A percentile compares a stretch with the other conserved stretches of the same genome.
Conservation (phyloP, 805 yeast genomes). For the Ogataea wickerhamii region DNA sequence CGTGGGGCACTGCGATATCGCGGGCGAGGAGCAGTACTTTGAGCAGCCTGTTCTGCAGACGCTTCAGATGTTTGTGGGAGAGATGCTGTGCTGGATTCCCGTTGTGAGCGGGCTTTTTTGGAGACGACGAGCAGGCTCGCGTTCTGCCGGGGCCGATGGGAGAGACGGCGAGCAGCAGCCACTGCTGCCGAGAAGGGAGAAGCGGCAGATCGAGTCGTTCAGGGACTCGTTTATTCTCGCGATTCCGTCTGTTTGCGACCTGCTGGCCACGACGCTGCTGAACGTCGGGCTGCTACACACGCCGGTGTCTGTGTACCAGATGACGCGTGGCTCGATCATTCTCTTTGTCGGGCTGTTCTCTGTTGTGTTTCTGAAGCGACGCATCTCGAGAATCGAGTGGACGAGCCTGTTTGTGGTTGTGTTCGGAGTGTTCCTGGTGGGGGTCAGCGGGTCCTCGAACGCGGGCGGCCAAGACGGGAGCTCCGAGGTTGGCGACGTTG, state of each 20-base stretch:
- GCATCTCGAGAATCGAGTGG: conserved; percentile 65
- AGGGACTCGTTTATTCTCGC: conserved; percentile 38
- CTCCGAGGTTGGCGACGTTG: conserved; percentile 26
- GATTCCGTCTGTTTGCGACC: conserved; percentile 68
- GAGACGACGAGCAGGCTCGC: no score
- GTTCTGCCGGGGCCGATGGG: background rate
- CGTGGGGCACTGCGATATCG: conserved; percentile 50
- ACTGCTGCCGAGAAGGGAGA: conserved; percentile 6
- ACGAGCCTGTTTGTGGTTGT: conserved; percentile 58
- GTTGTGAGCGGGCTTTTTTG: no score
- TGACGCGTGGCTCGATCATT: conserved; percentile 79
- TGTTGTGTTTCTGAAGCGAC: conserved; percentile 54
- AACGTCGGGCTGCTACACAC: conserved; percentile 70
- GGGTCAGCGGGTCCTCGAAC: conserved; percentile 56
- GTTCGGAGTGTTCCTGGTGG: conserved; percentile 68
- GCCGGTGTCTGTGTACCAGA: conserved; percentile 79
- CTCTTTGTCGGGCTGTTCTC: conserved; percentile 72
- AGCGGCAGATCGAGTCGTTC: conserved; percentile 15
- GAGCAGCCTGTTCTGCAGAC: conserved; percentile 81
- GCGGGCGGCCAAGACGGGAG: conserved; percentile 5
- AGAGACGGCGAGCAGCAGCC: conserved; percentile 1
- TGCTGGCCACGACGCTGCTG: conserved; percentile 70
- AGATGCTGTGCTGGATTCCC: conserved; percentile 41
- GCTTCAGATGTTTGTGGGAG: conserved; percentile 79
- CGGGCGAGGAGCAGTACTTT: conserved; percentile 47